Conservation (phyloP, 176 grass and related monocot genomes). For the Urochloa ruziziensis region DNA sequence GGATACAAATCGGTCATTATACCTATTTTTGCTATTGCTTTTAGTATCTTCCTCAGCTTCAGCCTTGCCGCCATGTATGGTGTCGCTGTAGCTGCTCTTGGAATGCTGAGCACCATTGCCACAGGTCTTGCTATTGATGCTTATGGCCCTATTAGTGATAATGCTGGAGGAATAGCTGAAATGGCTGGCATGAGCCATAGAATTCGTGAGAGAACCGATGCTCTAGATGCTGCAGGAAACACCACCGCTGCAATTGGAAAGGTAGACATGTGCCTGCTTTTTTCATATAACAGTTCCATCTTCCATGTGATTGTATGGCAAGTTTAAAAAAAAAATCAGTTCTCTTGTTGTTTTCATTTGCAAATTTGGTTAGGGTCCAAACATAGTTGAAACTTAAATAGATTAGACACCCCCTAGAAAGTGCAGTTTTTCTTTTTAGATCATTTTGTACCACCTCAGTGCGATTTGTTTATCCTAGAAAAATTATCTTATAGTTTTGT, state of each 20-base stretch:
- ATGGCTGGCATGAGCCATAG: slow-evolving; percentile 68
- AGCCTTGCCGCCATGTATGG: slow-evolving; percentile 74
- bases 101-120: slow-evolving; percentile 69
- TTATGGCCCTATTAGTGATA: slow-evolving; percentile 65
- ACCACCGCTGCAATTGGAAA: slow-evolving; percentile 51
- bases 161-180: slow-evolving; percentile 68
- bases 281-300: neutral
- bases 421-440: neutral
- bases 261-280: slow-evolving; percentile 20
- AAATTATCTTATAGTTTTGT: neutral
- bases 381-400: slow-evolving; percentile 1
- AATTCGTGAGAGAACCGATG: slow-evolving; percentile 59
- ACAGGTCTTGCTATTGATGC: slow-evolving; percentile 66
- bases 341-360: neutral
- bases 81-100: slow-evolving; percentile 65
- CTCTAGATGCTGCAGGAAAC: slow-evolving; percentile 50
- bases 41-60: slow-evolving; percentile 62
- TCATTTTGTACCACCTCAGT: neutral
- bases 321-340: neutral
- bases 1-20: slow-evolving; percentile 71
- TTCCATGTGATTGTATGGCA: neutral
- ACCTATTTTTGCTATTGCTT: slow-evolving; percentile 56
- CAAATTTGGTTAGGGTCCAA: neutral
- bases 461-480: neutral
- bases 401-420: neutral